Base-by-base conservation (phyloP, 2,329 filamentous ascomycete species). In the Tolypocladium paradoxum region DNA sequence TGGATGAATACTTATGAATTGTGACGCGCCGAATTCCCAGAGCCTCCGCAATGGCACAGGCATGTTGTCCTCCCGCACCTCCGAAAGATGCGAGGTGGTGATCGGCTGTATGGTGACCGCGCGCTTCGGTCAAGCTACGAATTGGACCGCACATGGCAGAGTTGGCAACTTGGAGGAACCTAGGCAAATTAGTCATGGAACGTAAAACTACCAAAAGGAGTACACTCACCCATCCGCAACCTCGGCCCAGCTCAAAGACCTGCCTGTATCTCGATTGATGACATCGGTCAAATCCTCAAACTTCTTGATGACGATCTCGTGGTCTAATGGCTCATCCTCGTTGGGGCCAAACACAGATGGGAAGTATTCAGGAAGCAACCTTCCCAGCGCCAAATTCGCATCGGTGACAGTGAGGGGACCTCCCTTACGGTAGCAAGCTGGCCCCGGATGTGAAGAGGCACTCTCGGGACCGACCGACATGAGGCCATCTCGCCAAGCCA, bases 391-490 rank as follows among this genome's bases (percentile, higher is more conserved):
- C 1, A 88, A 65, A 58, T 88, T 88, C 0, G 85, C 85, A 62
- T 88, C 85, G 0, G 85, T 88, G 43, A 88, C 84, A 1, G 85
- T 87, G 12, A 87, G 66, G 14, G 85, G 84, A 0, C 85, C 85
- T 2, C 79, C 82, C 63, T 88, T 88, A n/a, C 84, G 74, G 61
- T 89, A 88, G 56, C 84, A 87, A 0, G 84, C 84, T 2, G 85
- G 85, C 0, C 85, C 85, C 2, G 85, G 85, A 61, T 87, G 82
- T 7, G 85, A 84, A 35, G 80, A 79, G 2, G 85, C 84, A 33
- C 82, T 86, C 60, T 88, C 84, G 1, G 86, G 86, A 0, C 86
- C 86, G 6, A 89, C 85, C 1, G 83, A 79, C 57, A 90, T 88
- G 2, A 90, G 72, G 0, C 85, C 85, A 55, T 88, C 88, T 54